These are phyloP conservation scores for Phytophthora palmivora DNA, from an alignment of 352 stramenopile genomes.

Conservation along the genomic window DNA sequence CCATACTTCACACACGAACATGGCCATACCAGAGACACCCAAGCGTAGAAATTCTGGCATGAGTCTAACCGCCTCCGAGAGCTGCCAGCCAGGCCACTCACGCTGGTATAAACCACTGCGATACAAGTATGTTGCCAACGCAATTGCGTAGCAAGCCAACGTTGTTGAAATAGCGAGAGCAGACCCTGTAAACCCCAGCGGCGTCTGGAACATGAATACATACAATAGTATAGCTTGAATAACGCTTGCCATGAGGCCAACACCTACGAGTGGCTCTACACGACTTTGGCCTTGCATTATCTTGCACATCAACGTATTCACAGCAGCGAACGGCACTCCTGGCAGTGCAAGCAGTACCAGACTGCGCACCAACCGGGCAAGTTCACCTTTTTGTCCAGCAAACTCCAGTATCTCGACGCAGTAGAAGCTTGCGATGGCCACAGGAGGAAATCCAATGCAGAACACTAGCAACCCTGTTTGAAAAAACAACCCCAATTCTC, in stretches of 20 bases:
- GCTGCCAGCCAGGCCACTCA: conserved; percentile 82
- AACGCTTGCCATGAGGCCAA: conserved; percentile 77
- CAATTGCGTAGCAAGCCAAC: conserved; percentile 64
- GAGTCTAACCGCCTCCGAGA: conserved; percentile 63
- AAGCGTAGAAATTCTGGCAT: conserved; percentile 82
- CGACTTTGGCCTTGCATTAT: conserved; percentile 89
- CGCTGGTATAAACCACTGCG: conserved; percentile 67
- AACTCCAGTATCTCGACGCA: conserved; percentile 79
- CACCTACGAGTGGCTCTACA: conserved; percentile 83
- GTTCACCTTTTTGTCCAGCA: conserved; percentile 68
- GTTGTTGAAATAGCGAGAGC: conserved; percentile 72
- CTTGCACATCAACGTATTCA: conserved; percentile 86
- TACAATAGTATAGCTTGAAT: conserved; percentile 85
- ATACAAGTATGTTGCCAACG: conserved; percentile 74
- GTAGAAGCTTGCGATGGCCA: conserved; percentile 76
- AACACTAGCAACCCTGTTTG: conserved; percentile 85
- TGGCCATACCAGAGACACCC: conserved; percentile 80
- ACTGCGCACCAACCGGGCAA: conserved; percentile 70
- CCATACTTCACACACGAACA: conserved; percentile 91
- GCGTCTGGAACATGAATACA: conserved; percentile 87
- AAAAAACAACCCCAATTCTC: conserved; percentile 89
- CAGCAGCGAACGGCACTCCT: conserved; percentile 71
- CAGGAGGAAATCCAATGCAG: conserved; percentile 59
- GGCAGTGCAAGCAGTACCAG: conserved; percentile 79
- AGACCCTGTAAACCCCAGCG: conserved; percentile 74